Evolutionary conservation across 371 early-diverging fungal species (phyloP).

Genomic region (Apophysomyces variabilis): DNA sequence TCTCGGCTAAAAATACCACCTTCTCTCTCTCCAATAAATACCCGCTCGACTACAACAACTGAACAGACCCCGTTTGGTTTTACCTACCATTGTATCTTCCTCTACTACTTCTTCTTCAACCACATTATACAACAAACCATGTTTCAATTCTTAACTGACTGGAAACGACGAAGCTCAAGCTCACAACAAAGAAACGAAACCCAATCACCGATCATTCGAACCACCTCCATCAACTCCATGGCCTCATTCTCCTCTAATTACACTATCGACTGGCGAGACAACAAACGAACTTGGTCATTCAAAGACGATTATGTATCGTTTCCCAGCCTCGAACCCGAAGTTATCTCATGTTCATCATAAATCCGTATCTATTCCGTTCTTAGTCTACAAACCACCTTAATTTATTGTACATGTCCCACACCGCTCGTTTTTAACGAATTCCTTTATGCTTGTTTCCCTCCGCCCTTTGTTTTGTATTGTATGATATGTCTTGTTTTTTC

Average conservation of each 20-base stretch:
- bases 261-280: conserved; percentile 29
- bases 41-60: not conserved
- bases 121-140: not conserved
- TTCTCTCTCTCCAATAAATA: not conserved
- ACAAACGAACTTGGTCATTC: conserved; percentile 36
- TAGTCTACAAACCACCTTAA: not conserved
- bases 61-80: not conserved
- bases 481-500: conserved; percentile 1
- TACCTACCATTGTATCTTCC: not conserved
- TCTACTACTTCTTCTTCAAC: not conserved
- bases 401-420: conserved; percentile 10
- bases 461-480: conserved; percentile 3
- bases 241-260: conserved; percentile 18
- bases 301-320: conserved; percentile 45
- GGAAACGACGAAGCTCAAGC: conserved; percentile 17
- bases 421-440: not conserved
- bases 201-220: conserved; percentile 14
- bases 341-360: conserved; percentile 5
- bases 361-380: not conserved
- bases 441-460: not conserved
- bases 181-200: not conserved
- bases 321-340: conserved; percentile 27
- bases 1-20: not conserved
- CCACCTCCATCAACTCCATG: conserved; percentile 19
- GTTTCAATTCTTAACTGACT: conserved; percentile 18